Evolutionary conservation across 305 asterid species (phyloP).

Genomic region (Fraxinus albicans): DNA sequence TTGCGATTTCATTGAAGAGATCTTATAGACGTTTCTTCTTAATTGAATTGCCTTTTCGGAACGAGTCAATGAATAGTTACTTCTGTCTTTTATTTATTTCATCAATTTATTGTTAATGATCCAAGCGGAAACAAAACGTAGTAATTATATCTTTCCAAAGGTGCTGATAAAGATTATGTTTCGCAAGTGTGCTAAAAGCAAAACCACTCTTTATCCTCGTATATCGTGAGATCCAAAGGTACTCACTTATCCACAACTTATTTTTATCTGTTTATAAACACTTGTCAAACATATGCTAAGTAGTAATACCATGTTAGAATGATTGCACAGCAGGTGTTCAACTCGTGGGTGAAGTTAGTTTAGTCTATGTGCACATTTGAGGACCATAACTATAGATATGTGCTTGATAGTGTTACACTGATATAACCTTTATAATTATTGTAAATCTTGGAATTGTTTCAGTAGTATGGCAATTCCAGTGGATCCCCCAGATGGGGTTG

Average conservation of each 20-base stretch:
- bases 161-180: background rate
- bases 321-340: background rate
- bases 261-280: background rate
- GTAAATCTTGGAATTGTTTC: background rate
- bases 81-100: background rate
- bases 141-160: background rate
- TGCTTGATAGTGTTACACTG: background rate
- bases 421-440: background rate
- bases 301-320: background rate
- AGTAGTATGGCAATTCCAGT: constrained; percentile 36
- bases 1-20: background rate
- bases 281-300: background rate
- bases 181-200: background rate
- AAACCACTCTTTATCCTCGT: background rate
- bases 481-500: constrained; percentile 36
- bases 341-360: background rate
- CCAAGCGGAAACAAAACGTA: background rate
- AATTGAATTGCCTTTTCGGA: background rate
- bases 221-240: background rate
- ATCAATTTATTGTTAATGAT: background rate
- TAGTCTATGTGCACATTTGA: background rate
- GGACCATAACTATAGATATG: background rate
- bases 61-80: background rate
- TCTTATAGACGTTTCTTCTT: background rate
- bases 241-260: background rate